A percentile compares a stretch with the other conserved stretches of the same genome.
Conservation (phyloP, 1,284 basidiomycete genomes). For the Coniferiporia sulphurascens region DNA sequence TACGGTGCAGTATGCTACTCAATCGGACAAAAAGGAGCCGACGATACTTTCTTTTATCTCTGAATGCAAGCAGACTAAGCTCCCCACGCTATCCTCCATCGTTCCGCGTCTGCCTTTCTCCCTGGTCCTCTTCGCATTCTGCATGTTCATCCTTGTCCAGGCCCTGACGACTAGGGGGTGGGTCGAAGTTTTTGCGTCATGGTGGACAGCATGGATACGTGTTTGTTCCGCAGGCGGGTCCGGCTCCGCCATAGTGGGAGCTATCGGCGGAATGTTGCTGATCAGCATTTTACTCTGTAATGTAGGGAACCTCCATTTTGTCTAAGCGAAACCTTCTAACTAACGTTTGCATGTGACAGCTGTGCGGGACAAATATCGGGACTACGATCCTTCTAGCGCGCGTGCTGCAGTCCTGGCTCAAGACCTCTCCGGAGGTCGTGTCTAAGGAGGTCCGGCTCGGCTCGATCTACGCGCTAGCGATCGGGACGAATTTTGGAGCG, state of each 20-base stretch:
- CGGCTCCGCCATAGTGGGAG: conserved; percentile 36
- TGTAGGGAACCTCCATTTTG: conserved; percentile 32
- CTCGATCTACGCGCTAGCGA: conserved; percentile 58
- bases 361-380: conserved; percentile 93
- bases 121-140: conserved; percentile 89
- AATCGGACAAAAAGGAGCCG: conserved; percentile 14
- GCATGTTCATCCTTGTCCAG: conserved; percentile 94
- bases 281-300: conserved; percentile 74
- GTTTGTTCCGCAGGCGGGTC: conserved; percentile 18
- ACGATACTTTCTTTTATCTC: conserved; percentile 23
- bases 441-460: conserved; percentile 31
- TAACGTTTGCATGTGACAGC: conserved; percentile 31
- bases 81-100: conserved; percentile 74
- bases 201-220: conserved; percentile 53
- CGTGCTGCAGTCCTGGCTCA: conserved; percentile 42
- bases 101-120: conserved; percentile 72
- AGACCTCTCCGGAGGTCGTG: conserved; percentile 17
- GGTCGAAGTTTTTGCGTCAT: conserved; percentile 80
- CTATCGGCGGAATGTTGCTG: conserved; percentile 45
- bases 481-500: conserved; percentile 89
- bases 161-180: conserved; percentile 83
- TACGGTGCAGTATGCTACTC: neutral
- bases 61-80: conserved; percentile 32
- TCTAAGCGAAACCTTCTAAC: conserved; percentile 2
- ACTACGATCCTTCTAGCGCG: conserved; percentile 87